phyloP scores from a whole-genome alignment of 169 alveolate species.

The Babesia sp. region DNA sequence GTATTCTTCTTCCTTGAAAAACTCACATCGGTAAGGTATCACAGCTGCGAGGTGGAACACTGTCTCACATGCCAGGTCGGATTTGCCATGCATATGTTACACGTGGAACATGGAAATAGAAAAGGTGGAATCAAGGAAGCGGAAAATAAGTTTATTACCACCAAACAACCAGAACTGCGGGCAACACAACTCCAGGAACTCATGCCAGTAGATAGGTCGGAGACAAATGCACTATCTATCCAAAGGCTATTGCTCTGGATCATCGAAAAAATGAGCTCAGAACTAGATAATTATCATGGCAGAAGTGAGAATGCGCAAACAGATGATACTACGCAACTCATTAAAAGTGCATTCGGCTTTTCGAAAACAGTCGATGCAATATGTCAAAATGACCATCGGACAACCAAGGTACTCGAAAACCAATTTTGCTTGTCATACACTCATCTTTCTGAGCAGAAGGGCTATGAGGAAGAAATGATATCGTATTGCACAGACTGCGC shows the following conservation, averaged over 20 bases:
- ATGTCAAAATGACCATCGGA: conserved; percentile 46
- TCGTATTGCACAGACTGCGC: conserved; percentile 44
- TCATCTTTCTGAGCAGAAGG: neutral
- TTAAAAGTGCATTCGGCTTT: conserved; percentile 51
- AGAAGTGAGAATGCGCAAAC: neutral
- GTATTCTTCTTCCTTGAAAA: conserved; percentile 58
- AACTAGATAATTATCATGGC: conserved; percentile 43
- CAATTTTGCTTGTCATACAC: conserved; percentile 46
- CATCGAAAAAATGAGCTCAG: conserved; percentile 55
- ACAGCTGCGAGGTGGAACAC: conserved; percentile 52
- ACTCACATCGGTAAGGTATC: conserved; percentile 45
- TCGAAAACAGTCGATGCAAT: conserved; percentile 21
- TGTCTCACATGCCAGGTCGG: conserved; percentile 66
- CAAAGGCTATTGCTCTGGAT: conserved; percentile 54
- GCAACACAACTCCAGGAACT: conserved; percentile 61
- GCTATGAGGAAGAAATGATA: conserved; percentile 18
- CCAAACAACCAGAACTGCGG: conserved; percentile 13
- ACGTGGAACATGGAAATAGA: conserved; percentile 48
- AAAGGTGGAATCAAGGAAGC: conserved; percentile 21
- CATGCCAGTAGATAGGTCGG: conserved; percentile 52
- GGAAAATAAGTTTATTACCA: neutral
- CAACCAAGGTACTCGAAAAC: conserved; percentile 2
- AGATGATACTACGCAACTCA: neutral
- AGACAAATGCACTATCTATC: conserved; percentile 28
- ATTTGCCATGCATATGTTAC: conserved; percentile 49